Evolutionary conservation across 1,139 yeast genomes (phyloP).

Genomic region (Blastobotrys serpentis): DNA sequence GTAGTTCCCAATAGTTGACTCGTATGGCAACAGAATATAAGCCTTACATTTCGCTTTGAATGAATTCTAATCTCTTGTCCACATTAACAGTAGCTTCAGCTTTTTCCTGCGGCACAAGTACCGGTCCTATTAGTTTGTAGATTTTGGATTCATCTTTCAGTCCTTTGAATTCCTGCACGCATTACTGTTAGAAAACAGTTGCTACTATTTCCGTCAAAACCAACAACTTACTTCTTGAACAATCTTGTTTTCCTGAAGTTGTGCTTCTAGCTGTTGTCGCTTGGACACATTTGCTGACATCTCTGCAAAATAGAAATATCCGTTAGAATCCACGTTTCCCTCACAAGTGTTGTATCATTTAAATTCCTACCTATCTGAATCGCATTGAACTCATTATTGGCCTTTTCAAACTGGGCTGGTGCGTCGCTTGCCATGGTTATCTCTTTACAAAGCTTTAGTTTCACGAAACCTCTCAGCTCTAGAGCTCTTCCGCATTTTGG

Average conservation of each 20-base stretch:
- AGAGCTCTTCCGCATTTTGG: too few relatives aligned
- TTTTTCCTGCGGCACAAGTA: conserved; percentile 82
- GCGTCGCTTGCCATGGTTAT: conserved; percentile 3
- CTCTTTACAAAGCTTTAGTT: too few relatives aligned
- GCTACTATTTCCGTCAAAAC: background rate
- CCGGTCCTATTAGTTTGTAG: conserved; percentile 89
- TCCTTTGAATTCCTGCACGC: conserved; percentile 55
- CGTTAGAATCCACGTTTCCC: too few relatives aligned
- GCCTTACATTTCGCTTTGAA: conserved; percentile 66
- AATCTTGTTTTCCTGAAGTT: conserved; percentile 82
- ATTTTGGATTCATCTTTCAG: conserved; percentile 67
- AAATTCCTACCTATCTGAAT: conserved; percentile 36
- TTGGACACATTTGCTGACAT: conserved; percentile 37
- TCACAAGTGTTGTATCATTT: too few relatives aligned
- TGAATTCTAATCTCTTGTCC: conserved; percentile 83
- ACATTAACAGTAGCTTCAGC: conserved; percentile 81
- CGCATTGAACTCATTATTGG: conserved; percentile 34
- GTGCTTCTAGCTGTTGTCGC: conserved; percentile 61
- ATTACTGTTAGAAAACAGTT: background rate
- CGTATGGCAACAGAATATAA: too few relatives aligned
- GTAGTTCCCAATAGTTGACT: too few relatives aligned
- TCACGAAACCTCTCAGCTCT: too few relatives aligned
- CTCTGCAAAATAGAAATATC: too few relatives aligned
- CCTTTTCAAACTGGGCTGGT: conserved; percentile 26
- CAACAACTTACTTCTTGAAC: conserved; percentile 52